Evolutionary conservation across 805 yeast genomes (phyloP).

Genomic region (Metschnikowia drakensbergensis): DNA sequence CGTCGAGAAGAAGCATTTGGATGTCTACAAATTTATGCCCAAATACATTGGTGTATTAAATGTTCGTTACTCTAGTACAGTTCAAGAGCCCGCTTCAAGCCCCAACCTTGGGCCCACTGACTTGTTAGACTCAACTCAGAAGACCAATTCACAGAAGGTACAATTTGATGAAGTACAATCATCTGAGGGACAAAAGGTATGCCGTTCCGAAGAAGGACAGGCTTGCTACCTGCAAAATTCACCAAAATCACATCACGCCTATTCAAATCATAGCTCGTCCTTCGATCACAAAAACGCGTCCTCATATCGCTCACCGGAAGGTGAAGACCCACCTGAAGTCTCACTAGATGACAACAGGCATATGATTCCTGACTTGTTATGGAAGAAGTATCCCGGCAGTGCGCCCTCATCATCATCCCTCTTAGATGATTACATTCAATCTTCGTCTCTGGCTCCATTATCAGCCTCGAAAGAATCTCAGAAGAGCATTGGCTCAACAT

Average conservation of each 20-base stretch:
- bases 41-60: slow-evolving; percentile 90
- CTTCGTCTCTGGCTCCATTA: slow-evolving; percentile 7
- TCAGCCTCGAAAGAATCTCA: slow-evolving; percentile 11
- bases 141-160: background rate
- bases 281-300: background rate
- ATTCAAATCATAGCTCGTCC: background rate
- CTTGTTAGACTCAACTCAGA: background rate
- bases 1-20: slow-evolving; percentile 74
- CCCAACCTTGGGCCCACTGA: slow-evolving; percentile 11
- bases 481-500: slow-evolving; percentile 30
- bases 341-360: slow-evolving; percentile 87
- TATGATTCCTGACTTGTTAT: slow-evolving; percentile 78
- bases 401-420: slow-evolving; percentile 18
- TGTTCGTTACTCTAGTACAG: slow-evolving; percentile 68
- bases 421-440: slow-evolving; percentile 5
- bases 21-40: slow-evolving; percentile 83
- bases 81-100: slow-evolving; percentile 26
- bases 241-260: background rate
- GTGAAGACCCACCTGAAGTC: slow-evolving; percentile 63
- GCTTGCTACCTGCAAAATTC: background rate
- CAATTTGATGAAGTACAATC: background rate
- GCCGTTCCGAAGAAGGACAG: background rate
- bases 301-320: slow-evolving; percentile 2
- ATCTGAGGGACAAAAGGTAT: background rate
- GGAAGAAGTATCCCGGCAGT: slow-evolving; percentile 54